Evolutionary conservation across 331 rosid species (phyloP).

Genomic region (Pyracantha coccinea): DNA sequence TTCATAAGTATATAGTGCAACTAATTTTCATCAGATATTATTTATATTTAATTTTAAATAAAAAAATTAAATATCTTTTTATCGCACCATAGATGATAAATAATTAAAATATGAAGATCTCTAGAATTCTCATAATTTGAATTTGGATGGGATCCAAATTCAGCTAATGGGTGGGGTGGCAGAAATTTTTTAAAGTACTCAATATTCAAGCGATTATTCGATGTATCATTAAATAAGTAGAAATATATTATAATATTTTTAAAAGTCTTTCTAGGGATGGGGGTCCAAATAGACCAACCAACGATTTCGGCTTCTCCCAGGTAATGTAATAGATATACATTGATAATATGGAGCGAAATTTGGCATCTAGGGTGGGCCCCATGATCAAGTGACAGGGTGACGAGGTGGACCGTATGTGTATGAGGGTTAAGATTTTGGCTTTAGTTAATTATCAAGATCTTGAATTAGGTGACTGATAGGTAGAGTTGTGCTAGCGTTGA

Average conservation of each 20-base stretch:
- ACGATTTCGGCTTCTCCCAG: slow-evolving; percentile 4
- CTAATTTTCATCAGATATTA: too few species aligned
- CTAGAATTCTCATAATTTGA: rapidly evolving
- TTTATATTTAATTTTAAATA: too few species aligned
- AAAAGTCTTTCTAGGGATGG: neutral
- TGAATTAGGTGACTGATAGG: neutral
- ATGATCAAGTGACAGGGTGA: neutral
- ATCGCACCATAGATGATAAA: rapidly evolving
- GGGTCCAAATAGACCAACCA: slow-evolving; percentile 7
- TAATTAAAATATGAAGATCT: rapidly evolving
- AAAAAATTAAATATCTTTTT: too few species aligned
- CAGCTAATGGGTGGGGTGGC: too few species aligned
- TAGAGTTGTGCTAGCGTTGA: too few species aligned
- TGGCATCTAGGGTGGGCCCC: slow-evolving; percentile 2
- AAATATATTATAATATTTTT: too few species aligned
- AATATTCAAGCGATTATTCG: too few species aligned
- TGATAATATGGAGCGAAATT: neutral
- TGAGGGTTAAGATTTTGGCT: neutral
- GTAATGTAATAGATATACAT: neutral
- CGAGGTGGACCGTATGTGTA: neutral
- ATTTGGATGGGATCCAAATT: too few species aligned
- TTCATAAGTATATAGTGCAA: too few species aligned
- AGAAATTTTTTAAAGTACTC: too few species aligned
- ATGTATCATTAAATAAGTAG: too few species aligned
- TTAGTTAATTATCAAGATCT: neutral